Conservation (phyloP, 257 asterid species). For the Datura wrightii region DNA sequence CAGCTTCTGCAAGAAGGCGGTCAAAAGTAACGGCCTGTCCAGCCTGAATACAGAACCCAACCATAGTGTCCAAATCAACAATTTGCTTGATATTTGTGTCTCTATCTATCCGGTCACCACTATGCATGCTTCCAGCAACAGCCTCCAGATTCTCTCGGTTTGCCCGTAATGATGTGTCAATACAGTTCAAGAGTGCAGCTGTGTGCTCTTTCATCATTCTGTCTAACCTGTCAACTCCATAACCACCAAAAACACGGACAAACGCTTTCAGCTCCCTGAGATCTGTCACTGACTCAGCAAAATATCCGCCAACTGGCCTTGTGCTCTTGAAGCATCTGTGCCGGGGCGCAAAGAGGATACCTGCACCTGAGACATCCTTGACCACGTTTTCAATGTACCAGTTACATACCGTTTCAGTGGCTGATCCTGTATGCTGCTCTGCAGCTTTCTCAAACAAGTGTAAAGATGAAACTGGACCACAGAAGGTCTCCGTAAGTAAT, state of each 20-base stretch:
- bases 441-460: constrained; percentile 88
- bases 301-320: constrained; percentile 96
- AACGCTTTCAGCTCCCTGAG: constrained; percentile 82
- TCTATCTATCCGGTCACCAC: constrained; percentile 79
- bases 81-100: constrained; percentile 84
- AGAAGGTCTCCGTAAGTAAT: constrained; percentile 87
- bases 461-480: constrained; percentile 93
- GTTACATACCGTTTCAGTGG: constrained; percentile 88
- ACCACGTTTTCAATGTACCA: constrained; percentile 97
- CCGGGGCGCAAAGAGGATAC: constrained; percentile 86
- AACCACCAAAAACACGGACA: constrained; percentile 87
- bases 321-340: constrained; percentile 95
- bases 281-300: constrained; percentile 88
- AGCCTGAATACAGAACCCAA: constrained; percentile 95
- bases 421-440: constrained; percentile 83
- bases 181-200: constrained; percentile 92
- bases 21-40: constrained; percentile 90
- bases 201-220: constrained; percentile 95
- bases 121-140: constrained; percentile 93
- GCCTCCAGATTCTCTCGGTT: constrained; percentile 91
- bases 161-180: constrained; percentile 89
- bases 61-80: constrained; percentile 93
- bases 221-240: constrained; percentile 91
- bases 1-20: constrained; percentile 88
- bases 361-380: constrained; percentile 87